Conservation (phyloP, 768 basidiomycete genomes). For the Naganishia vishniacii region DNA sequence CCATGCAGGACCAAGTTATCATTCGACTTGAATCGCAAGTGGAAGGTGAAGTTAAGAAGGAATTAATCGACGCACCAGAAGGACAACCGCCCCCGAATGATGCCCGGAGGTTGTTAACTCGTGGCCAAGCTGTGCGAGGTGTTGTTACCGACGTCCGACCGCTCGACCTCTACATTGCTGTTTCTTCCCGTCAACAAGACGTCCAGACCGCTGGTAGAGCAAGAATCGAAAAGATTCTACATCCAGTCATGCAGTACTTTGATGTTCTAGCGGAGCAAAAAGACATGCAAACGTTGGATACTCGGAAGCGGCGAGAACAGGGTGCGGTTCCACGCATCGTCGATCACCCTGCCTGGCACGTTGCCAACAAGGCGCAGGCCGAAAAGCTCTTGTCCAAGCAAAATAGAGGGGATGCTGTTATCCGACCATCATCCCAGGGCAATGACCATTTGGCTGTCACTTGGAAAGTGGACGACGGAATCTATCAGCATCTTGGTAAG, state of each 20-base stretch:
- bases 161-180: constrained; percentile 63
- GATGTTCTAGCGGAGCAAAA: constrained; percentile 53
- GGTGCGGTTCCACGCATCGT: constrained; percentile 76
- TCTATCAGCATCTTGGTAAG: constrained; percentile 94
- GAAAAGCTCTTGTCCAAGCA: constrained; percentile 82
- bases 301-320: constrained; percentile 79
- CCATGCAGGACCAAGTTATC: constrained; percentile 54
- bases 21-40: constrained; percentile 89
- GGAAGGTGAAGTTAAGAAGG: constrained; percentile 63
- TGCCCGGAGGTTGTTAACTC: constrained; percentile 44
- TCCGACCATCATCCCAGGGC: constrained; percentile 92
- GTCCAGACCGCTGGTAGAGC: constrained; percentile 52
- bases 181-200: constrained; percentile 59
- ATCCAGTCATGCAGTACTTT: constrained; percentile 34
- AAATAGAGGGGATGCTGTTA: constrained; percentile 91
- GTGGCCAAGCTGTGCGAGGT: constrained; percentile 70
- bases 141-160: constrained; percentile 66
- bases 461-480: constrained; percentile 94
- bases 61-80: constrained; percentile 56
- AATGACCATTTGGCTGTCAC: constrained; percentile 89
- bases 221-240: constrained; percentile 48
- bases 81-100: constrained; percentile 52
- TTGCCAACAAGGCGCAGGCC: constrained; percentile 82
- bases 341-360: constrained; percentile 97
- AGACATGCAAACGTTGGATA: constrained; percentile 65